Percentiles rank a stretch among this genome's conserved stretches.
phyloP scores from a whole-genome alignment of 2,329 filamentous ascomycete species.

The Capronia epimyces region DNA sequence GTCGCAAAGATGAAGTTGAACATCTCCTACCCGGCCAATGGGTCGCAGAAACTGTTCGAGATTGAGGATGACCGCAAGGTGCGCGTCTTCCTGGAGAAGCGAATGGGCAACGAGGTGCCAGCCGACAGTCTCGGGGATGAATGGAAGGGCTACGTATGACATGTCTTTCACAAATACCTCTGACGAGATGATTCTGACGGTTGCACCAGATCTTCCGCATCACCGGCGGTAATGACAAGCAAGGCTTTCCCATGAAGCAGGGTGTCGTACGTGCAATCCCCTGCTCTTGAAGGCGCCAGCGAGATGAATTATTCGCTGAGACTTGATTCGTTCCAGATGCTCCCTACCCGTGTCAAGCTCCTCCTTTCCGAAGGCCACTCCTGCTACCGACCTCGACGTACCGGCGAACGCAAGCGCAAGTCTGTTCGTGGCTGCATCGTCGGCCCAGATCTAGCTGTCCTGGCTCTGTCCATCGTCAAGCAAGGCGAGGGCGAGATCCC shows the following conservation, averaged over 20 bases:
- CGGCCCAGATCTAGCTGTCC: constrained; percentile 87
- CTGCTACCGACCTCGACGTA: constrained; percentile 97
- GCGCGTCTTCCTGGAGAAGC: constrained; percentile 97
- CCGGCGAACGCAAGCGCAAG: constrained; percentile 99
- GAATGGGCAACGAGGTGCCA: constrained; percentile 68
- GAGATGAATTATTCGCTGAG: constrained; percentile 26
- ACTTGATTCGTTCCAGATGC: constrained; percentile 53
- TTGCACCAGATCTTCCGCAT: constrained; percentile 47
- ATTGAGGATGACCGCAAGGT: constrained; percentile 99
- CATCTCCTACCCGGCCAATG: constrained; percentile 92
- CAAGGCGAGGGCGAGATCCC: constrained; percentile 92
- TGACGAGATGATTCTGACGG: constrained; percentile 14
- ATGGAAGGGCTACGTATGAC: constrained; percentile 99
- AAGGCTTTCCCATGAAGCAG: constrained; percentile 99
- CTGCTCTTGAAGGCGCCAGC: constrained; percentile 29
- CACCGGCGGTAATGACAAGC: constrained; percentile 99
- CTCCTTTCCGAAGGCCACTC: constrained; percentile 95
- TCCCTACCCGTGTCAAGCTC: constrained; percentile 96
- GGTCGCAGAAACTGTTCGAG: constrained; percentile 98
- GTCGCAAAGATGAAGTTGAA: constrained; percentile 62
- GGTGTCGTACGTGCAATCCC: constrained; percentile 59
- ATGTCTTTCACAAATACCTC: background rate
- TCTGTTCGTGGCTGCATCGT: constrained; percentile 98
- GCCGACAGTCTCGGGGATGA: constrained; percentile 96
- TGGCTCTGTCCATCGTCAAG: constrained; percentile 95